A percentile compares a stretch with the other conserved stretches of the same genome.
Conservation (phyloP, 2,329 filamentous ascomycete genomes). For the Colletotrichum lentis region DNA sequence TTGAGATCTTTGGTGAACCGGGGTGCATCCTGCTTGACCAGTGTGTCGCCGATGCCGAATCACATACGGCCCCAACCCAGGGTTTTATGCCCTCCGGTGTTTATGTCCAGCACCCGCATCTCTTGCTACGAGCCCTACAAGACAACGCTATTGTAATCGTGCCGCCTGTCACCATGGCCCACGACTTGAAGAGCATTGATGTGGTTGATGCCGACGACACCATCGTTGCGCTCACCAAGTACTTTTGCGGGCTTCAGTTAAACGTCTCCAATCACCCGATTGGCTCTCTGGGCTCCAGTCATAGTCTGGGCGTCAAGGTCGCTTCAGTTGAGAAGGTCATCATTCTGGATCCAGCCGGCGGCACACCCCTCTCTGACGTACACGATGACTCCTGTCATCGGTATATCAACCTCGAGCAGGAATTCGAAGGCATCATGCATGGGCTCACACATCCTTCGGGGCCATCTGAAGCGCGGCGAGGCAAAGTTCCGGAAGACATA, state of each 20-base stretch:
- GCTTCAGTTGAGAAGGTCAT: slow-evolving; percentile 84
- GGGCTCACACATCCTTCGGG: slow-evolving; percentile 57
- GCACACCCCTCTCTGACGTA: slow-evolving; percentile 71
- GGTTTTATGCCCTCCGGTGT: slow-evolving; percentile 37
- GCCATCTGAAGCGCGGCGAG: slow-evolving; percentile 16
- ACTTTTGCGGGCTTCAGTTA: slow-evolving; percentile 74
- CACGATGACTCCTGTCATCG: slow-evolving; percentile 50
- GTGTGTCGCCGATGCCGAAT: slow-evolving; percentile 20
- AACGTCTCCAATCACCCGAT: slow-evolving; percentile 38
- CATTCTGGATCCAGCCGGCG: slow-evolving; percentile 85
- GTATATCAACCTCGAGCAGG: slow-evolving; percentile 93
- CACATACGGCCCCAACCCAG: slow-evolving; percentile 7
- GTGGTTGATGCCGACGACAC: slow-evolving; percentile 65
- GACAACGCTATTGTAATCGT: slow-evolving; percentile 51
- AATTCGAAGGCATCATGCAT: slow-evolving; percentile 74
- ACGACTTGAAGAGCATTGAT: slow-evolving; percentile 51
- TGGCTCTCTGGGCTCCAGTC: slow-evolving; percentile 24
- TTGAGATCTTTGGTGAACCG: slow-evolving; percentile 73
- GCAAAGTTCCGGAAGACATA: slow-evolving; percentile 14
- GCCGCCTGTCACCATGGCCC: slow-evolving; percentile 53
- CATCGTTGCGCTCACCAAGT: slow-evolving; percentile 78
- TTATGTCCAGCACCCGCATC: slow-evolving; percentile 33
- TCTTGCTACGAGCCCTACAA: slow-evolving; percentile 46
- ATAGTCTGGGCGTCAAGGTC: slow-evolving; percentile 56
- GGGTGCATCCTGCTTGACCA: slow-evolving; percentile 70